These are phyloP conservation scores for Collariella sp. DNA, from an alignment of 495 filamentous ascomycete genomes.

Conservation along the genomic window DNA sequence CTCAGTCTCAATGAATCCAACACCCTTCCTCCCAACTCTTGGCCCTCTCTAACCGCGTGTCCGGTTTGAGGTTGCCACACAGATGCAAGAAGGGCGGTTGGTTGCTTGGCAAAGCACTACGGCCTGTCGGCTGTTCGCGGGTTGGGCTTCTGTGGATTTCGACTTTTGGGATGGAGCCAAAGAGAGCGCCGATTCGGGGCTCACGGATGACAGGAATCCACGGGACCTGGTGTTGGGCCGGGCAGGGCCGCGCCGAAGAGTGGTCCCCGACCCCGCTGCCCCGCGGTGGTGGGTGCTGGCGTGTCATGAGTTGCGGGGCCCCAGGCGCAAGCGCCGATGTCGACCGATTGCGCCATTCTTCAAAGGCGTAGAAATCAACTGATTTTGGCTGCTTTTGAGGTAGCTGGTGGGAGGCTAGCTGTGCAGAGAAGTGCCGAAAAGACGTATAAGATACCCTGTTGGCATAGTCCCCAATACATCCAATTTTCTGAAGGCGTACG, in stretches of 20 bases:
- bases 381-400: conserved; percentile 1
- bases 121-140: neutral
- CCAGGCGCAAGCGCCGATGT: conserved; percentile 16
- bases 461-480: conserved; percentile 3
- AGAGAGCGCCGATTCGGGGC: neutral
- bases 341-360: conserved; percentile 26
- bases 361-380: conserved; percentile 7
- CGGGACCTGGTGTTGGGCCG: neutral
- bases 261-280: conserved; percentile 9
- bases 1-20: no score
- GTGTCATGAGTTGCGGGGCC: conserved; percentile 13
- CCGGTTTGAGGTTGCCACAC: neutral
- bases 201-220: neutral
- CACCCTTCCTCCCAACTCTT: neutral
- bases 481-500: neutral
- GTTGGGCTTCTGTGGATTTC: neutral
- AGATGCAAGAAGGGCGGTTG: neutral
- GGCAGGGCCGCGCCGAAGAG: conserved; percentile 1
- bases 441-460: conserved; percentile 9
- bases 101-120: neutral
- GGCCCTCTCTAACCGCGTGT: neutral
- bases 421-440: neutral
- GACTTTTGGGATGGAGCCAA: neutral
- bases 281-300: conserved; percentile 10
- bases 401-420: neutral